Conservation (phyloP, 2,329 filamentous ascomycete species). For the Lecanicillium sp. region DNA sequence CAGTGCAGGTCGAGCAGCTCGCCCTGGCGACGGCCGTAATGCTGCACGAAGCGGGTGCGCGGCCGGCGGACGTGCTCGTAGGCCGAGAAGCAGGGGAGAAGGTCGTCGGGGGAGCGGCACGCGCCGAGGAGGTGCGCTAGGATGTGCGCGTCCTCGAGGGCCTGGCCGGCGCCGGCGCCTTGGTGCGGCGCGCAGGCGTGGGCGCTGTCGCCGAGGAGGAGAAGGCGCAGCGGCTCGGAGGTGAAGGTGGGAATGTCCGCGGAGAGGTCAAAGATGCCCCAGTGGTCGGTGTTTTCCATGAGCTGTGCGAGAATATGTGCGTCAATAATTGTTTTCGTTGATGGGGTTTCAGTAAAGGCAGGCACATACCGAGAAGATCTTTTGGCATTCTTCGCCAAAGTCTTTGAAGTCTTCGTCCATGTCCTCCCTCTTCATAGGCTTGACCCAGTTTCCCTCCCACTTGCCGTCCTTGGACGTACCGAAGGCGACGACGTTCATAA, state of each 20-base stretch:
- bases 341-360: not conserved
- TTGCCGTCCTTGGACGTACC: slow-evolving; percentile 23
- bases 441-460: slow-evolving; percentile 13
- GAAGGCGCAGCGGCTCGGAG: slow-evolving; percentile 4
- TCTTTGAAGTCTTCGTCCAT: slow-evolving; percentile 9
- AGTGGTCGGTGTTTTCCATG: slow-evolving; percentile 13
- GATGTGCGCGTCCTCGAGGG: slow-evolving; percentile 15
- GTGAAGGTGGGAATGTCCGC: slow-evolving; percentile 11
- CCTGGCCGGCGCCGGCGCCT: slow-evolving; percentile 14
- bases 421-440: slow-evolving; percentile 7
- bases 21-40: slow-evolving; percentile 11
- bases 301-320: not conserved
- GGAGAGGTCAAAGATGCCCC: slow-evolving; percentile 13
- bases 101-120: slow-evolving; percentile 3
- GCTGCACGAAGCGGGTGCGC: slow-evolving; percentile 10
- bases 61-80: slow-evolving; percentile 13
- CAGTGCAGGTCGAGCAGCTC: slow-evolving; percentile 13
- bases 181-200: slow-evolving; percentile 16
- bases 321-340: not conserved
- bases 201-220: slow-evolving; percentile 16
- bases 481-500: slow-evolving; percentile 50
- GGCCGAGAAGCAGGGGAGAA: slow-evolving; percentile 4
- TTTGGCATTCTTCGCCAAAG: slow-evolving; percentile 13
- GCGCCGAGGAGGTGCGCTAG: slow-evolving; percentile 10
- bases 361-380: slow-evolving; percentile 9